phyloP scores from a whole-genome alignment of 2,329 filamentous ascomycete species.

The Beauveria medogensis region DNA sequence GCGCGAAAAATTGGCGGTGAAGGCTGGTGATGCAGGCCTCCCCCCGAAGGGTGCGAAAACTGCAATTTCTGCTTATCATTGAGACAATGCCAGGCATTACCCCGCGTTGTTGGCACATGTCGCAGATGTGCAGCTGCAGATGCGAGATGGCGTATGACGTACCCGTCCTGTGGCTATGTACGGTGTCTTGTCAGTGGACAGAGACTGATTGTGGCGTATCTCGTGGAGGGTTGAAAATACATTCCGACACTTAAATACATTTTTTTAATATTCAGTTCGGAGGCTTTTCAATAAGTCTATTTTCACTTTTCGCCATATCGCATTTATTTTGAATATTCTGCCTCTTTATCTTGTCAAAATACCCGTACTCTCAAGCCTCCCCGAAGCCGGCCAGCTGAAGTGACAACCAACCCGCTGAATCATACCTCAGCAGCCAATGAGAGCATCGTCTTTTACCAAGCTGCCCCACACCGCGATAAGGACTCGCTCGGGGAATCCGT shows the following conservation, averaged over 20 bases:
- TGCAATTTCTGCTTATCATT: no score
- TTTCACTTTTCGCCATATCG: no score
- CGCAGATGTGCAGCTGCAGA: not conserved
- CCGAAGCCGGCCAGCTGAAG: conserved; percentile 8
- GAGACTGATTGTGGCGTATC: not conserved
- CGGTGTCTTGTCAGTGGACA: not conserved
- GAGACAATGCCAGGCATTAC: not conserved
- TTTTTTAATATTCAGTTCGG: no score
- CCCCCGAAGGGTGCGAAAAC: no score
- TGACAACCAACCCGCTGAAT: not conserved
- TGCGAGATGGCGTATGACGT: not conserved
- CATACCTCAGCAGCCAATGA: not conserved
- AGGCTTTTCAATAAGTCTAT: no score
- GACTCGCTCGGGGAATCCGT: not conserved
- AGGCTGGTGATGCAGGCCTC: no score
- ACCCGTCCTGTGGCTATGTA: no score
- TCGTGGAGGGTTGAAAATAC: not conserved
- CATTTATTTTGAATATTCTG: no score
- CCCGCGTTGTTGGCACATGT: not conserved
- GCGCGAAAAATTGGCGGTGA: no score
- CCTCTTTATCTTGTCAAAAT: not conserved
- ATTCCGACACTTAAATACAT: no score
- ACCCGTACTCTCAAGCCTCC: not conserved
- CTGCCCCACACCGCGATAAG: conserved; percentile 8
- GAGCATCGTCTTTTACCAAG: not conserved